These are phyloP conservation scores for Cladophialophora carrionii DNA, from an alignment of 2,329 filamentous ascomycete species.

Conservation along the genomic window DNA sequence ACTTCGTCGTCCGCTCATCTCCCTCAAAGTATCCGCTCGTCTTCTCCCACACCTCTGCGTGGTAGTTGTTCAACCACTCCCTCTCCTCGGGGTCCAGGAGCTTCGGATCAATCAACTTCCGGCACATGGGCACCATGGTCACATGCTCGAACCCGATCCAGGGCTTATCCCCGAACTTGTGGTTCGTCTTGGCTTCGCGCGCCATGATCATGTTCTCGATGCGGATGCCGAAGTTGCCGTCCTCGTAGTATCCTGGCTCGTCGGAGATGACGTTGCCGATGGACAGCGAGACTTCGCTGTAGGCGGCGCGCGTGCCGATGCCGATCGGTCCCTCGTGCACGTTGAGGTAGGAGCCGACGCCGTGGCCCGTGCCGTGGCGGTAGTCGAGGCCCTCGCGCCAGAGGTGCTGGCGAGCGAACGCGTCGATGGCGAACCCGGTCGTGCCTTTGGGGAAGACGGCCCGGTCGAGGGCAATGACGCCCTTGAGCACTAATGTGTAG, in stretches of 20 bases:
- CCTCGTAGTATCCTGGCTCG: slow-evolving; percentile 96
- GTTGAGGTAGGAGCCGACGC: slow-evolving; percentile 91
- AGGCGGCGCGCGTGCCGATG: slow-evolving; percentile 88
- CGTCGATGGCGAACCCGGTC: slow-evolving; percentile 87
- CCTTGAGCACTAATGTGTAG: slow-evolving; percentile 93
- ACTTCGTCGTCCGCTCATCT: slow-evolving; percentile 71
- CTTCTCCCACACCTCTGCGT: slow-evolving; percentile 78
- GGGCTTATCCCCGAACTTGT: slow-evolving; percentile 90
- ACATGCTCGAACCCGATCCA: slow-evolving; percentile 96
- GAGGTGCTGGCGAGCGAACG: slow-evolving; percentile 83
- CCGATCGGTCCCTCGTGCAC: slow-evolving; percentile 97
- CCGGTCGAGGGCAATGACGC: slow-evolving; percentile 83
- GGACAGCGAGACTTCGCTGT: slow-evolving; percentile 83
- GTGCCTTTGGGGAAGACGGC: slow-evolving; percentile 93
- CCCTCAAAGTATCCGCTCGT: slow-evolving; percentile 75
- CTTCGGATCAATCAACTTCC: slow-evolving; percentile 76
- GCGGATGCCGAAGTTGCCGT: slow-evolving; percentile 89
- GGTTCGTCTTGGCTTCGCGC: slow-evolving; percentile 79
- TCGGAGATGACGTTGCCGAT: slow-evolving; percentile 96
- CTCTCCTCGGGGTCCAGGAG: slow-evolving; percentile 76
- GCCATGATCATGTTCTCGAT: slow-evolving; percentile 97
- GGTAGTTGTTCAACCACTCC: slow-evolving; percentile 84
- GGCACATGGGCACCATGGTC: slow-evolving; percentile 94
- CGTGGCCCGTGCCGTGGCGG: slow-evolving; percentile 93
- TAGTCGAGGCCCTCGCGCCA: slow-evolving; percentile 96